Evolutionary conservation across 768 basidiomycete species (phyloP).

Genomic region (Epithele typhae): DNA sequence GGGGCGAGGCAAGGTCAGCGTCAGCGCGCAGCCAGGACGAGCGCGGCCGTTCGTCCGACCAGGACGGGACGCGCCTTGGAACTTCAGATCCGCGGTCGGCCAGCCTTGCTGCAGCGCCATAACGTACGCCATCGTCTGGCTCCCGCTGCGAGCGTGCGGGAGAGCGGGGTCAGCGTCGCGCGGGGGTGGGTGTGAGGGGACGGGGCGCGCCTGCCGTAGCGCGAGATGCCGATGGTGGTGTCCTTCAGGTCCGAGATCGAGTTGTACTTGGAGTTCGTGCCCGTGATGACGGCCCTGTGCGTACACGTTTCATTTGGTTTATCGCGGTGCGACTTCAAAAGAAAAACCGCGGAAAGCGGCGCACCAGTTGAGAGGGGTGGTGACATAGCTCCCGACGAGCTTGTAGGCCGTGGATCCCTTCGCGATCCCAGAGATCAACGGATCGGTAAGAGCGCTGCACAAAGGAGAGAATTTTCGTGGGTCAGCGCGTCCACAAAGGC

Average conservation of each 20-base stretch:
- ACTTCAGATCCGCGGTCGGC: conserved; percentile 58
- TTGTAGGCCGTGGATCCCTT: conserved; percentile 87
- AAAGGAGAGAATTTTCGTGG: neutral
- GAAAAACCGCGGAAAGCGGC: conserved; percentile 6
- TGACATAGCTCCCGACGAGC: conserved; percentile 89
- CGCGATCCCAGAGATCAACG: conserved; percentile 87
- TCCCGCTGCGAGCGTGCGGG: conserved; percentile 44
- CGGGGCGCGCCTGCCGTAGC: conserved; percentile 61
- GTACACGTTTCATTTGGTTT: too few relatives aligned
- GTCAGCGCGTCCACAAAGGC: neutral
- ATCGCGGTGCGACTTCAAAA: too few relatives aligned
- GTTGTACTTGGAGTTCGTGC: conserved; percentile 66
- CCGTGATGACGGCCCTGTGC: conserved; percentile 88
- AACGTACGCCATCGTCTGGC: conserved; percentile 93
- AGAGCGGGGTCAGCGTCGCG: neutral
- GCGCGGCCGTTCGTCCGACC: neutral
- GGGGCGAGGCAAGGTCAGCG: too few relatives aligned
- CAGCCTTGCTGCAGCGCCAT: conserved; percentile 89
- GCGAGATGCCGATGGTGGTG: conserved; percentile 84
- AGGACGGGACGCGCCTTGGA: conserved; percentile 57
- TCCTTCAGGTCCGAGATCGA: conserved; percentile 71
- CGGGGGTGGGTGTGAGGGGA: neutral
- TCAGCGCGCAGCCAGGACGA: neutral
- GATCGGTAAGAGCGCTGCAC: conserved; percentile 80
- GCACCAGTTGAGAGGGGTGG: conserved; percentile 84